Evolutionary conservation across 2,329 filamentous ascomycete species (phyloP).

Genomic region (Blastomyces emzantsi): DNA sequence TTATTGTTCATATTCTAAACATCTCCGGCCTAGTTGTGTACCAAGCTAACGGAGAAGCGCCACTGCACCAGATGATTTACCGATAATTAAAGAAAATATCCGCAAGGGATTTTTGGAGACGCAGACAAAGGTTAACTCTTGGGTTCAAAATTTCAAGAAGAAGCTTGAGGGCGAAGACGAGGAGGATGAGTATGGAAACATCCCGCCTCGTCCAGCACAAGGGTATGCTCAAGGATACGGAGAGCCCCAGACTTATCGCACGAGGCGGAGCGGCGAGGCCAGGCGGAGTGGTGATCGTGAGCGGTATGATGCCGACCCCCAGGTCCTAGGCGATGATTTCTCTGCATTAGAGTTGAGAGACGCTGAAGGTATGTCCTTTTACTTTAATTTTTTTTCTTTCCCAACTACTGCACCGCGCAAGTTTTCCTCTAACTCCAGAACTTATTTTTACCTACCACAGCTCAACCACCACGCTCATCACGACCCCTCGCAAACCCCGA

Average conservation of each 20-base stretch:
- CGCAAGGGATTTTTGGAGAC: constrained; percentile 93
- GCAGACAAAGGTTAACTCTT: constrained; percentile 83
- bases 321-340: constrained; percentile 86
- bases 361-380: constrained; percentile 42
- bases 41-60: not conserved
- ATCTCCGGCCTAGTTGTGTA: not conserved
- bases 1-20: not conserved
- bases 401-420: not conserved
- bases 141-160: constrained; percentile 89
- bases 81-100: constrained; percentile 84
- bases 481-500: constrained; percentile 66
- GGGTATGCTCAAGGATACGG: constrained; percentile 29
- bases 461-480: constrained; percentile 47
- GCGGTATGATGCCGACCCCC: constrained; percentile 88
- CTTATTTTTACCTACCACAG: constrained; percentile 25
- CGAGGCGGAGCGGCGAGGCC: constrained; percentile 53
- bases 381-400: not conserved
- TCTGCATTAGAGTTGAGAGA: constrained; percentile 54
- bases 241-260: constrained; percentile 37
- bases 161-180: constrained; percentile 79
- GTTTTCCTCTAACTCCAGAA: not conserved
- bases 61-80: constrained; percentile 64
- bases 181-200: constrained; percentile 36
- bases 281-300: constrained; percentile 78
- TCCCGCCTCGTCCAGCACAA: constrained; percentile 22